Base-by-base conservation (phyloP, 495 filamentous ascomycete species). In the Penicillium coprophilum region DNA sequence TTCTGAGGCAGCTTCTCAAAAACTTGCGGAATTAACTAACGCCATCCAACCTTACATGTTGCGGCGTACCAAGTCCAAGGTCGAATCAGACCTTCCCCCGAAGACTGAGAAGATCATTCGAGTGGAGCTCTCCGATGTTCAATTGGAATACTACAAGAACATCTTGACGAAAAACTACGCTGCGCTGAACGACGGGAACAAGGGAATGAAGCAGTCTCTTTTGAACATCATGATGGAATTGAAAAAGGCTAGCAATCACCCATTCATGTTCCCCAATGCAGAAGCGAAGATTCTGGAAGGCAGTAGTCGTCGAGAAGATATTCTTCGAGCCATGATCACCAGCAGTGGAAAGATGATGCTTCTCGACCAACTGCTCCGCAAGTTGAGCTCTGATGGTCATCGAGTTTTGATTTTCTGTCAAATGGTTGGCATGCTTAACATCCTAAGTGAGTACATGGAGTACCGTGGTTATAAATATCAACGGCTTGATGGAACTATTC, bases 281-380 rank as follows among this genome's bases (percentile, higher is more conserved):
- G 94, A 97, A 69, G 90, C 93, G 31, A 88, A 86, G 39, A 88
- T 96, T 46, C 72, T 97, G 34, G 85, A 82, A 54, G 89, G 86
- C 10, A 88, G 85, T 65, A 79, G 80, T 24, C 83, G 88, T 11
- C 88, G 90, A 15, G 92, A 97, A 64, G 94, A 97, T 67, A 83
- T 89, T 45, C 80, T 97, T 61, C 89, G 93, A 66, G 88, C 86
- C 40, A 82, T 97, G 57, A 95, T 99, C 63, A 92, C 90, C 12
- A 95, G 90, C 63, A 97, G 95, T 69, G 94, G 94, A 55, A 99
- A 99, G 73, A 96, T 99, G 93, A 96, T 97, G 87, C 81, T 99
- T 46, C 84, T 99, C 12, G 93, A 99, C 58, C 90, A 89, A 64
- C 83, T 99, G 27, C 82, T 99, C 27, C 85, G 87, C 6, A 99